Conservation (phyloP, 495 filamentous ascomycete genomes). For the Penicillium parvum region DNA sequence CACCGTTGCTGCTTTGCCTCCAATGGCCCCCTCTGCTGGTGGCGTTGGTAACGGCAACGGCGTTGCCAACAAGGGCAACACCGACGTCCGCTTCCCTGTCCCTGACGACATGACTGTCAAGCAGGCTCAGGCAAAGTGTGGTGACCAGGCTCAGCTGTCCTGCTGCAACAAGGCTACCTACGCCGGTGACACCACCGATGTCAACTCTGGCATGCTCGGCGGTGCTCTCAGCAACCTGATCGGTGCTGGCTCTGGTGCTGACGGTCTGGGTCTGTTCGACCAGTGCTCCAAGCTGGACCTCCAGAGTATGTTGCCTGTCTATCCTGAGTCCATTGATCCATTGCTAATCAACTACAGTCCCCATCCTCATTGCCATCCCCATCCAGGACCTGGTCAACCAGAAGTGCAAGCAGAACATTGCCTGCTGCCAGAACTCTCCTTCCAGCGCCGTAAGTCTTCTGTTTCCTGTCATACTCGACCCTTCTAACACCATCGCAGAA, state of each 20-base stretch:
- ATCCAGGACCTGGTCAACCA: slow-evolving; percentile 42
- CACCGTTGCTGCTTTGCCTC: slow-evolving; percentile 17
- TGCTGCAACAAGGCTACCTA: slow-evolving; percentile 46
- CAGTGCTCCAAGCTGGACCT: slow-evolving; percentile 40
- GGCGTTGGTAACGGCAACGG: slow-evolving; percentile 21
- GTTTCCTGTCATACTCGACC: neutral
- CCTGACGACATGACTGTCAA: slow-evolving; percentile 42
- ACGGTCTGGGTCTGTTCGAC: slow-evolving; percentile 33
- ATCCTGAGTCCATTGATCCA: neutral
- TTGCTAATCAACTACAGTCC: slow-evolving; percentile 23
- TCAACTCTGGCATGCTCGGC: slow-evolving; percentile 24
- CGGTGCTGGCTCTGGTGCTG: slow-evolving; percentile 30
- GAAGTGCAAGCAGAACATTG: slow-evolving; percentile 52
- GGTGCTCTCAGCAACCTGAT: slow-evolving; percentile 31
- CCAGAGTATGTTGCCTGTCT: slow-evolving; percentile 10
- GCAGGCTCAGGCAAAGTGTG: slow-evolving; percentile 47
- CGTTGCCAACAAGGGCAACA: slow-evolving; percentile 18
- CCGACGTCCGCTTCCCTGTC: slow-evolving; percentile 29
- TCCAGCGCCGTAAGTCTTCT: slow-evolving; percentile 31
- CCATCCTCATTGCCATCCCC: slow-evolving; percentile 29
- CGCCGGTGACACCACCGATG: slow-evolving; percentile 40
- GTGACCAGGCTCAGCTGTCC: slow-evolving; percentile 45
- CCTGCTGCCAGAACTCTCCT: slow-evolving; percentile 46
- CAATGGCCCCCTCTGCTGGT: slow-evolving; percentile 10
- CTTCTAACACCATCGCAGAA: slow-evolving; percentile 13